phyloP scores from a whole-genome alignment of 2,329 filamentous ascomycete species.

The Hypoxylon sp. region DNA sequence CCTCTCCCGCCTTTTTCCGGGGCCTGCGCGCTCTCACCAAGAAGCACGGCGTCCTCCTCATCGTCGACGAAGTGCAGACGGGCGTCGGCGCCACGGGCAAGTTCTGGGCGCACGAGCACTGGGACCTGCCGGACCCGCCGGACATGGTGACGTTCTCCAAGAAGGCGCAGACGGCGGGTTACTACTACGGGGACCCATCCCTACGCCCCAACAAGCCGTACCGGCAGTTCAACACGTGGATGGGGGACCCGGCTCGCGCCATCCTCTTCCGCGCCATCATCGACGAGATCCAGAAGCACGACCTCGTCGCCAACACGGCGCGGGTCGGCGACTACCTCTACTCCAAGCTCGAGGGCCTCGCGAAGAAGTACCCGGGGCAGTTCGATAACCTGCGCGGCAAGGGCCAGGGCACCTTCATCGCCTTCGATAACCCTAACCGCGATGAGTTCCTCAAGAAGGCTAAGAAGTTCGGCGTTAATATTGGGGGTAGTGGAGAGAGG shows the following conservation, averaged over 20 bases:
- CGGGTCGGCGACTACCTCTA: conserved; percentile 84
- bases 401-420: conserved; percentile 91
- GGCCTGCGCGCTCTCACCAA: conserved; percentile 84
- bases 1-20: conserved; percentile 87
- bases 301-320: conserved; percentile 85
- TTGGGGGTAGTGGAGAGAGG: conserved; percentile 82
- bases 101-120: conserved; percentile 98
- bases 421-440: conserved; percentile 86
- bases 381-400: conserved; percentile 89
- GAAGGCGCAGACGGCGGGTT: conserved; percentile 94
- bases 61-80: conserved; percentile 95
- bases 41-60: conserved; percentile 84
- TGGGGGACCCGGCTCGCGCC: conserved; percentile 90
- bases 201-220: conserved; percentile 93
- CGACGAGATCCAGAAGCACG: conserved; percentile 80
- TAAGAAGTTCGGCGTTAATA: conserved; percentile 86
- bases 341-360: conserved; percentile 75
- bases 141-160: conserved; percentile 97
- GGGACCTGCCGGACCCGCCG: conserved; percentile 82
- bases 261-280: conserved; percentile 90
- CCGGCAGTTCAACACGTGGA: conserved; percentile 98
- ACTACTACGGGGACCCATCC: conserved; percentile 87
- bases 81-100: conserved; percentile 92
- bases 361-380: conserved; percentile 79
- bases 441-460: conserved; percentile 85